Conservation (phyloP, 352 stramenopile genomes). For the Phytophthora multivora region DNA sequence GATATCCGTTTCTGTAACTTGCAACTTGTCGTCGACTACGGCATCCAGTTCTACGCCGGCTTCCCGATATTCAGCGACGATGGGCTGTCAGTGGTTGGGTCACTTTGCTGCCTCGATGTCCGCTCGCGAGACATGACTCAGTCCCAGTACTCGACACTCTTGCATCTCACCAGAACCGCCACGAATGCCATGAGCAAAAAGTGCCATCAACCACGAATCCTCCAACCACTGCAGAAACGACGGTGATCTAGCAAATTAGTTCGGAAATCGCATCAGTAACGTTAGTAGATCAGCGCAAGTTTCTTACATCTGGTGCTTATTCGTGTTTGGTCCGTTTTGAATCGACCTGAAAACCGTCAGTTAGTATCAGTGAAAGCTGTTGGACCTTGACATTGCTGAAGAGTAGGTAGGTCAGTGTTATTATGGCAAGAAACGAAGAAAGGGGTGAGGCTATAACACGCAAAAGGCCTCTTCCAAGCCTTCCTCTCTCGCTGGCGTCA, state of each 20-base stretch:
- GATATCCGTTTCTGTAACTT: constrained; percentile 58
- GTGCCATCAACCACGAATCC: neutral
- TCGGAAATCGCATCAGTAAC: too few species aligned
- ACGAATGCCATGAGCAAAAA: constrained; percentile 15
- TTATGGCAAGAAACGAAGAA: constrained; percentile 27
- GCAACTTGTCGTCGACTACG: constrained; percentile 32
- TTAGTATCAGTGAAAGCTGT: neutral
- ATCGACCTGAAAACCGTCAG: neutral
- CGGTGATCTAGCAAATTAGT: neutral
- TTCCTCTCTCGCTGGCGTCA: constrained; percentile 25
- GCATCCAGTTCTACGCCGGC: constrained; percentile 37
- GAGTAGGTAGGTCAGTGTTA: constrained; percentile 19
- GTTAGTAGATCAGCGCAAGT: neutral
- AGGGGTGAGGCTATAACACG: constrained; percentile 7
- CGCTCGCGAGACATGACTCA: constrained; percentile 31
- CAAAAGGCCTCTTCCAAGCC: constrained; percentile 14
- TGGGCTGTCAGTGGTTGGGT: neutral
- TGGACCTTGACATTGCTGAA: neutral
- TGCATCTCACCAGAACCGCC: constrained; percentile 24
- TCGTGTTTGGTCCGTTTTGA: neutral
- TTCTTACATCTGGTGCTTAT: neutral
- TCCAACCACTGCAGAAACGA: constrained; percentile 7
- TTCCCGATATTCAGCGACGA: constrained; percentile 32
- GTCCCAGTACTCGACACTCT: constrained; percentile 36
- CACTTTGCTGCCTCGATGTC: constrained; percentile 8